Evolutionary conservation across 2,329 filamentous ascomycete species (phyloP), one percentile per base, ranked within the genome.

Genomic region (Alternaria metachromatica): DNA sequence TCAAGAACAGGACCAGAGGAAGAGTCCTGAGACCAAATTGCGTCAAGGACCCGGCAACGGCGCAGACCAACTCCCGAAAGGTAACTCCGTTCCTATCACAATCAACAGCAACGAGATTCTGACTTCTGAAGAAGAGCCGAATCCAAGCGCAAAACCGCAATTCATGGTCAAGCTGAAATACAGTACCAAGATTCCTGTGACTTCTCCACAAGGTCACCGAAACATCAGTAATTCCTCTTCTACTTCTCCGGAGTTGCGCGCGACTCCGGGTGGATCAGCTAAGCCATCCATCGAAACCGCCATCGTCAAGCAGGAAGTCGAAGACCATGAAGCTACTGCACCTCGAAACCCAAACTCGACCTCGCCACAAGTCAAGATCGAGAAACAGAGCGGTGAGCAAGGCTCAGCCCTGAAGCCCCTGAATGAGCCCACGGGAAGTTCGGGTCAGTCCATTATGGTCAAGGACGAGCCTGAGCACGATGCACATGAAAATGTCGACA

Each of bases 141-240:
- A 18, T 30, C 9, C 18, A 13, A 25, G 25, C 20, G 10, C 50
- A 12, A 25, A 44, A 28, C 10, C 50, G 23, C 23, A 44, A 7
- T 48, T 58, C 23, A 9, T 58, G 20, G 33, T 58, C 33, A 58
- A 51, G 25, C 33, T 58, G n/a, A 58, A 58, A 33, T 51, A 50
- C 46, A 44, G 23, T 15, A 33, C 15, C 45, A 21, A 50, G n/a
- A 44, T 23, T 12, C 25, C 10, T 12, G 41, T 8, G n/a, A 41
- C 30, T 12, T 53, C 13, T 11, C 15, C 20, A 2, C 25, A 23
- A 30, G 33, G 5, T 12, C 26, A 37, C 15, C 21, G 6, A 18
- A 25, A 13, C 4, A 15, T n/a, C 20, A 6, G 28, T 4, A 13
- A 53, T 48, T 5, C 11, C 11, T 26, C 28, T n/a, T 20, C 41